Evolutionary conservation across 2,329 filamentous ascomycete species (phyloP), one percentile per base, ranked within the genome.

Genomic region (Sordariomycetes sp.): DNA sequence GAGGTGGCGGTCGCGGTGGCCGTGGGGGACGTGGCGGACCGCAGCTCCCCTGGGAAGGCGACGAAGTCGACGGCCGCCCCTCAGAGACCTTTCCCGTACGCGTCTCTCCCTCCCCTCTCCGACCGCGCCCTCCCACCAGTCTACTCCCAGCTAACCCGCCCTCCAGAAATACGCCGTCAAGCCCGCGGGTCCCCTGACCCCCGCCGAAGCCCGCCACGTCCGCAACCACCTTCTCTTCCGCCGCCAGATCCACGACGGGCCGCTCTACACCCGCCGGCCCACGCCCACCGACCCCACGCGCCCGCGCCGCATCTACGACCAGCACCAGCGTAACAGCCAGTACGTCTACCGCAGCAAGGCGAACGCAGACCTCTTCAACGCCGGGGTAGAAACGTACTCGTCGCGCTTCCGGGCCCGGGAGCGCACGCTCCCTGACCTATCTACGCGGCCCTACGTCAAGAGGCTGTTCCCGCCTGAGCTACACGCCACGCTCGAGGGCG

Each of bases 51-150:
- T 82, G 79, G 76, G 74, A 75, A 52, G 72, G 68, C 48, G 77
- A 80, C 61, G 80, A 82, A 61, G 75, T 78, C 10, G 78, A 81
- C 65, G 75, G 75, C 55, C 72, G 77, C 35, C 80, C 80, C 7
- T 78, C 77, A n/a, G 80, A 83, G 62, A 75, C 80, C 10, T 83
- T 83, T 60, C 80, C 80, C 0, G 79, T 81, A 66, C 59, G 75
- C n/a, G 63, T 12, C 20, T 24, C 36, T 17, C 8, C 22, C 36
- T 10, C 35, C 34, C 7, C 15, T 54, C 4, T 32, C 28, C 28
- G 8, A 2, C 20, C 32, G n/a, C 10, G 20, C 25, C 35, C 15
- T 50, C 28, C 6, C 54, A 39, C 12, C 15, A n/a, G 15, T 39
- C 17, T 52, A 28, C 22, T 10, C 15, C 39, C 34, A 6, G 32